These are phyloP conservation scores for Diospyros kaki DNA, from an alignment of 148 eudicot genomes.

Conservation along the genomic window DNA sequence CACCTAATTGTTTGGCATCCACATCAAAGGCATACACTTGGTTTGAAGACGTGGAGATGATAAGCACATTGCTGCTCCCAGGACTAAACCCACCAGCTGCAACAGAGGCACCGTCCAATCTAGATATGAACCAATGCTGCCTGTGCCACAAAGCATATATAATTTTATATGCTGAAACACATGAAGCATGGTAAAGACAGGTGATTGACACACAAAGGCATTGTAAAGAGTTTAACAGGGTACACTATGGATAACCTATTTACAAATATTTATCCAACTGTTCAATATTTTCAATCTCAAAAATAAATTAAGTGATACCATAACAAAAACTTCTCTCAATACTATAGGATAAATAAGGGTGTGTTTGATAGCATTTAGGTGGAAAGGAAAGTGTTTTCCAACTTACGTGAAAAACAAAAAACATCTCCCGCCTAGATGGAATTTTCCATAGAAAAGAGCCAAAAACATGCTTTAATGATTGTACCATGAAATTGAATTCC, in stretches of 20 bases:
- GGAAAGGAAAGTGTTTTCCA: too few species aligned
- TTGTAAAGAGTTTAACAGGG: not conserved
- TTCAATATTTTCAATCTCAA: too few species aligned
- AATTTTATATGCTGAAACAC: not conserved
- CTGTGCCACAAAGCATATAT: slow-evolving; percentile 32
- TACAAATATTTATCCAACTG: not conserved
- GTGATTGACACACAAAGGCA: not conserved
- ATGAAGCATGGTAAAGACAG: not conserved
- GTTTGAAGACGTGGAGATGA: slow-evolving; percentile 83
- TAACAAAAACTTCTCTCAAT: not conserved
- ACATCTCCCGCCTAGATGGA: too few species aligned
- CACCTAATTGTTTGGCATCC: slow-evolving; percentile 81
- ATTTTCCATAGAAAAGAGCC: too few species aligned
- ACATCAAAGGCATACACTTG: slow-evolving; percentile 90
- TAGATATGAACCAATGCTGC: slow-evolving; percentile 94
- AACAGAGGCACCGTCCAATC: slow-evolving; percentile 87
- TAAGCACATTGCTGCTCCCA: slow-evolving; percentile 62
- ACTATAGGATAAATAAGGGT: too few species aligned
- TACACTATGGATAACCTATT: not conserved
- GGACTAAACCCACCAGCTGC: slow-evolving; percentile 92
- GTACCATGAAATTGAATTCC: too few species aligned
- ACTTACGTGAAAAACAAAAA: too few species aligned
- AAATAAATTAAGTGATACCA: not conserved
- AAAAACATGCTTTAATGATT: too few species aligned
- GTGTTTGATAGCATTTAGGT: too few species aligned